Conservation (phyloP, 2,329 filamentous ascomycete genomes). For the Hyphodiscus sp. region DNA sequence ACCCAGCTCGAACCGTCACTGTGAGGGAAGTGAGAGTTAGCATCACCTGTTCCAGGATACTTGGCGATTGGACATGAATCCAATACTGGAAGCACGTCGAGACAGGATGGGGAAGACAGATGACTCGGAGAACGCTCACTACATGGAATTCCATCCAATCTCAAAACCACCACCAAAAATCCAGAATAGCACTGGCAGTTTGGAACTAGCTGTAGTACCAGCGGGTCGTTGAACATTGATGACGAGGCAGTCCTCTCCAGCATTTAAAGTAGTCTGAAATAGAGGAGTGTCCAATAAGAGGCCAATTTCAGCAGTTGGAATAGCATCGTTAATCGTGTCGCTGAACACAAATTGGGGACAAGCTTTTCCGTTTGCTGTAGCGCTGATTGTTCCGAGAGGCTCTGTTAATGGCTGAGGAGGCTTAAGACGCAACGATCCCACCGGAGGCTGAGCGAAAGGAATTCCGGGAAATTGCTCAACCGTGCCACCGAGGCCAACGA, state of each 20-base stretch:
- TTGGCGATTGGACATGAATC: not conserved
- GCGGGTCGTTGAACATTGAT: slow-evolving; percentile 53
- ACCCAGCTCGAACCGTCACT: slow-evolving; percentile 42
- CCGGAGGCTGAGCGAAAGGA: slow-evolving; percentile 66
- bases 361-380: slow-evolving; percentile 49
- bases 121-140: slow-evolving; percentile 20
- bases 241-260: slow-evolving; percentile 59
- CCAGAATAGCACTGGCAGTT: slow-evolving; percentile 63
- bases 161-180: slow-evolving; percentile 64
- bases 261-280: slow-evolving; percentile 46
- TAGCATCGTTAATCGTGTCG: slow-evolving; percentile 34
- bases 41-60: not conserved
- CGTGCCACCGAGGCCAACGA: not conserved
- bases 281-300: slow-evolving; percentile 48
- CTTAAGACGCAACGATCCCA: slow-evolving; percentile 59
- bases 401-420: slow-evolving; percentile 56
- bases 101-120: too few relatives aligned
- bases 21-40: not conserved
- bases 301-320: slow-evolving; percentile 39
- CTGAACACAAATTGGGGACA: slow-evolving; percentile 69
- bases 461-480: slow-evolving; percentile 43
- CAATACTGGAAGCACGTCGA: too few relatives aligned
- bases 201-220: slow-evolving; percentile 46
- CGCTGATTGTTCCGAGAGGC: slow-evolving; percentile 53
- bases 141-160: slow-evolving; percentile 44